Evolutionary conservation across 1,284 basidiomycete genomes (phyloP), one percentile per base, ranked within the genome.

Genomic region (Ustilago trichophora): DNA sequence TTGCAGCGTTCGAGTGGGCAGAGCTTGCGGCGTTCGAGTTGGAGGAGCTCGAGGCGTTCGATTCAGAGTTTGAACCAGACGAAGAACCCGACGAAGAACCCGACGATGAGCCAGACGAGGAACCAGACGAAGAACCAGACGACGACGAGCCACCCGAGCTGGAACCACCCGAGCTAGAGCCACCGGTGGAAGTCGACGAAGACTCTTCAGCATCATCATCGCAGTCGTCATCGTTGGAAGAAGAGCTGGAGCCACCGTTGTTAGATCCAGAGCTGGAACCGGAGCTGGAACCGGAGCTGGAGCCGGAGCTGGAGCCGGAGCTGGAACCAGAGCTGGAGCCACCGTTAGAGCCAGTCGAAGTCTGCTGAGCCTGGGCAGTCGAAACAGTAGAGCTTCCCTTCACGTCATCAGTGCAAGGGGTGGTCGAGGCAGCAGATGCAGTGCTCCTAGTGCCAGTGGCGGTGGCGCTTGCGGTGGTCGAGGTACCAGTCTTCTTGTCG

Each of bases 321-420:
- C 35, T 33, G 25, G 53, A 51, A 19, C 22, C 32, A 5, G 60
- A 41, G 31, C 18, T 27, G 15, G 62, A 55, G 5, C 9, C 41
- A 24, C 49, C n/a, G n/a, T n/a, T 42, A 9, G 60, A 47, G 24
- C 27, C 27, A 18, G 47, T n/a, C n/a, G n/a, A n/a, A n/a, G n/a
- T 57, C 46, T 41, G 35, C 37, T 55, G 52, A 35, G 62, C 38
- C 16, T 26, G 12, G 4, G 31, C 40, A 16, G 49, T 46, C n/a
- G 58, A 53, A 19, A 34, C 27, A n/a, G 44, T 44, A 41, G 36
- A 40, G 37, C 34, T 47, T 15, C 16, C 25, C 27, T 21, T 55
- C 11, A 27, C 21, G 27, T 26, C 34, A 36, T 35, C 43, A 16
- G 29, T 44, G 48, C 27, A 25, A 18, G 50, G 44, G 22, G 40